These are phyloP conservation scores for Apiotrichum domesticum DNA, from an alignment of 1,284 basidiomycete species.

Conservation along the genomic window DNA sequence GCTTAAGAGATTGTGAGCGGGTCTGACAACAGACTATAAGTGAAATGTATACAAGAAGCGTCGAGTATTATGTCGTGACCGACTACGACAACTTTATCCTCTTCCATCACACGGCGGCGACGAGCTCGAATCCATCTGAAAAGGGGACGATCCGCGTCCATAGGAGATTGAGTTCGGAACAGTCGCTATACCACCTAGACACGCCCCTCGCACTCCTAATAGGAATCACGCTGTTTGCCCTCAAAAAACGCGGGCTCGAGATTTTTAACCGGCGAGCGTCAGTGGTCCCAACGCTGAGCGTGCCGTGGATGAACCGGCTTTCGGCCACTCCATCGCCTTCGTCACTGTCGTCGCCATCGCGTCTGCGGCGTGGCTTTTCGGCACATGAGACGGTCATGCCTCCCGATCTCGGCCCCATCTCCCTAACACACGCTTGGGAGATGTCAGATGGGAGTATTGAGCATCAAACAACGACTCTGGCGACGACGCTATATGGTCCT, in stretches of 20 bases:
- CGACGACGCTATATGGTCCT: no score
- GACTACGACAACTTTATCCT: neutral
- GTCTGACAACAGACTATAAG: neutral
- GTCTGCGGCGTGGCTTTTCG: no score
- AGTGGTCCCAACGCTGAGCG: no score
- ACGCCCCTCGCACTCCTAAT: neutral
- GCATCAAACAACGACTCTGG: no score
- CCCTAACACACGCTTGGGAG: no score
- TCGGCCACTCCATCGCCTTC: no score
- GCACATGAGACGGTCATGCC: no score
- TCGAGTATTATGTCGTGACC: neutral
- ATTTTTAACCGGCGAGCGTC: neutral
- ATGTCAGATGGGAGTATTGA: no score
- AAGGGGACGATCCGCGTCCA: neutral
- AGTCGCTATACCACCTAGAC: neutral
- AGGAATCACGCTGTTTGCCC: neutral
- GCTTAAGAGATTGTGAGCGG: neutral
- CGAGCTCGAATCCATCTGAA: no score
- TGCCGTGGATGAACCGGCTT: no score
- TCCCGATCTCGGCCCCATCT: no score
- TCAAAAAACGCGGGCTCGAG: neutral
- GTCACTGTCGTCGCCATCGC: no score
- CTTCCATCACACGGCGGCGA: neutral
- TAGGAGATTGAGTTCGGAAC: neutral
- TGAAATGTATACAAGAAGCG: neutral